These are phyloP conservation scores for Tylopilus vinaceipallidus DNA, from an alignment of 768 basidiomycete species.

Conservation along the genomic window DNA sequence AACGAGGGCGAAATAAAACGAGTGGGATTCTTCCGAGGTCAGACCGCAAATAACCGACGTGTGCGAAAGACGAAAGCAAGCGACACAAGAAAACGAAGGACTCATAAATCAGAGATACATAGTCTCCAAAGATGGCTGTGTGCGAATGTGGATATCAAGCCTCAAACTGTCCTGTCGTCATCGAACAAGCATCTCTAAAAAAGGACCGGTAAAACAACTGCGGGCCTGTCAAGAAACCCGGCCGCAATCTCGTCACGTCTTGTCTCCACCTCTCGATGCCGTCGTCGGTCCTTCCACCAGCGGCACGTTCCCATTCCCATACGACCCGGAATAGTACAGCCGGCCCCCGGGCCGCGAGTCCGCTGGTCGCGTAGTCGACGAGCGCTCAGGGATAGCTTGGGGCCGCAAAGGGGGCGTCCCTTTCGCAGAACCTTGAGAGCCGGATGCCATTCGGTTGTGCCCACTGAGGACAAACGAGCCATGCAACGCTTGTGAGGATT, in stretches of 20 bases:
- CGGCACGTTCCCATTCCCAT: slow-evolving; percentile 12
- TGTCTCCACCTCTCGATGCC: slow-evolving; percentile 20
- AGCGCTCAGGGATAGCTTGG: slow-evolving; percentile 19
- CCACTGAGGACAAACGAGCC: slow-evolving; percentile 17
- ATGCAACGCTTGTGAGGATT: slow-evolving; percentile 31
- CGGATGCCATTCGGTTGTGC: slow-evolving; percentile 19
- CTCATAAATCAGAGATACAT: slow-evolving; percentile 31
- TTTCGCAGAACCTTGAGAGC: slow-evolving; percentile 18
- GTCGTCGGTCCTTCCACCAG: slow-evolving; percentile 11
- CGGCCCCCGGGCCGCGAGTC: slow-evolving; percentile 23
- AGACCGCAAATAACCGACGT: slow-evolving; percentile 6
- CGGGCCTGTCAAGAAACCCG: slow-evolving; percentile 2
- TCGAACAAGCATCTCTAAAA: slow-evolving; percentile 9
- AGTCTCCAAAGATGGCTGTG: slow-evolving; percentile 19
- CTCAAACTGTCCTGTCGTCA: slow-evolving; percentile 14
- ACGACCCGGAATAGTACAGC: slow-evolving; percentile 22
- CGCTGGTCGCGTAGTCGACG: slow-evolving; percentile 14
- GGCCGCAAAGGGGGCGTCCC: slow-evolving; percentile 19
- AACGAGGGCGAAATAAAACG: slow-evolving; percentile 3
- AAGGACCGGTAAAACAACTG: slow-evolving; percentile 1
- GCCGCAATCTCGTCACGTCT: slow-evolving; percentile 26
- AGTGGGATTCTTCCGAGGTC: slow-evolving; percentile 6
- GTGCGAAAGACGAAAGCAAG: slow-evolving; percentile 25
- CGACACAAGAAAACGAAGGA: slow-evolving; percentile 25
- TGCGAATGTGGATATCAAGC: slow-evolving; percentile 8